Percentiles rank a stretch among this genome's conserved stretches.
phyloP scores from a whole-genome alignment of 1,284 basidiomycete genomes.

The Heliocybe sulcata region DNA sequence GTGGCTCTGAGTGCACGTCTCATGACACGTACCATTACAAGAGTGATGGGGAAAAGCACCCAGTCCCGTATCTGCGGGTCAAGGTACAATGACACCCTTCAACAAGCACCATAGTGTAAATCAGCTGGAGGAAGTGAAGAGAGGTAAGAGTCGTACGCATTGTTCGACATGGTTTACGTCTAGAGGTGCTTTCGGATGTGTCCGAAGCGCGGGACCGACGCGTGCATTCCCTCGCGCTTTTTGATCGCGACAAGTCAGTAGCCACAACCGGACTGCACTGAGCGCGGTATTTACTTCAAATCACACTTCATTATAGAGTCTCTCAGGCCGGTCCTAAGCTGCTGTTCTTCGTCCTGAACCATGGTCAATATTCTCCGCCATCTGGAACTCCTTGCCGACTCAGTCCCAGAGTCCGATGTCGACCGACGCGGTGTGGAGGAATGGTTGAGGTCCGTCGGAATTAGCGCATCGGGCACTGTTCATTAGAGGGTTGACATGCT shows the following conservation, averaged over 20 bases:
- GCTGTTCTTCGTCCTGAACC: neutral
- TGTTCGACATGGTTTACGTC: constrained; percentile 5
- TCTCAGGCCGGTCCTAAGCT: neutral
- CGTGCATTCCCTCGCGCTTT: neutral
- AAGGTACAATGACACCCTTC: constrained; percentile 74
- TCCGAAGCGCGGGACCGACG: constrained; percentile 4
- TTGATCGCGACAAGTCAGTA: neutral
- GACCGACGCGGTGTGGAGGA: constrained; percentile 25
- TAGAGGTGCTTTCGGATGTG: neutral
- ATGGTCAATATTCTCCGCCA: constrained; percentile 20
- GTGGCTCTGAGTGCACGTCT: neutral
- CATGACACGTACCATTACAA: constrained; percentile 79
- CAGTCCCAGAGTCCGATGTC: constrained; percentile 20
- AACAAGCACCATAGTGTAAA: neutral
- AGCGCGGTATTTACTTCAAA: neutral
- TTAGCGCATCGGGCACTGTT: too few relatives aligned
- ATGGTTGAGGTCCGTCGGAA: constrained; percentile 24
- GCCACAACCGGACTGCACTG: neutral
- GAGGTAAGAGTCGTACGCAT: constrained; percentile 2
- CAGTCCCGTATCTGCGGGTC: constrained; percentile 92
- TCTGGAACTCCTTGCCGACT: constrained; percentile 21
- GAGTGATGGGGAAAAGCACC: constrained; percentile 95
- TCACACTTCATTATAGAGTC: neutral
- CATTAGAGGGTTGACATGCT: constrained; percentile 2
- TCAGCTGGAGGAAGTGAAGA: neutral